Conservation (phyloP, 2,329 filamentous ascomycete genomes). For the Malbranchea zuffiana region DNA sequence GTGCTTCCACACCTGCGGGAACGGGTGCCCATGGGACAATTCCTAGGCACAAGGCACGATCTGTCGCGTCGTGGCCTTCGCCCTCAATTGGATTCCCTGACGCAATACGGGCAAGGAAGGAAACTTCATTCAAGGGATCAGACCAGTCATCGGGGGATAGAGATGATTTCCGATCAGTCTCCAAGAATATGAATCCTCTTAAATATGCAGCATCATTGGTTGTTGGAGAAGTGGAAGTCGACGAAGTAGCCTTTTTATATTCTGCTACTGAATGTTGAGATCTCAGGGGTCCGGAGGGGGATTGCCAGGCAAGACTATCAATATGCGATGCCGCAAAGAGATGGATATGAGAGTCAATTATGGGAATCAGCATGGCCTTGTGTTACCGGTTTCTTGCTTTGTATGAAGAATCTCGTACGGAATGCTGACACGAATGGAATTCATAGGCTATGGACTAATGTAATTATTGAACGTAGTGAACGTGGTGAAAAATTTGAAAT, state of each 20-base stretch:
- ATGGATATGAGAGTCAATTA: conserved; percentile 88
- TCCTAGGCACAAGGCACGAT: conserved; percentile 51
- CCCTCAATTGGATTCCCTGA: conserved; percentile 46
- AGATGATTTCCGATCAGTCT: conserved; percentile 64
- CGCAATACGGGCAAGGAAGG: conserved; percentile 55
- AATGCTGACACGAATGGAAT: too few species aligned
- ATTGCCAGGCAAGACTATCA: conserved; percentile 59
- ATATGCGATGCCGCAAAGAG: conserved; percentile 64
- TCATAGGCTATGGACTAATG: too few species aligned
- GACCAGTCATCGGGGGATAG: conserved; percentile 47
- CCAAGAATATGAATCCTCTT: conserved; percentile 68
- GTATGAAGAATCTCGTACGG: too few species aligned
- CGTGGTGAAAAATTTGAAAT: too few species aligned
- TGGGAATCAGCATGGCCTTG: conserved; percentile 36
- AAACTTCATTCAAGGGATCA: conserved; percentile 60
- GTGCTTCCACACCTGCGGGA: conserved; percentile 47
- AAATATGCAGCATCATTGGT: conserved; percentile 33
- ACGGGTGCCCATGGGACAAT: conserved; percentile 82
- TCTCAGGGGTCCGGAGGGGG: conserved; percentile 47
- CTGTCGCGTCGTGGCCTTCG: conserved; percentile 46
- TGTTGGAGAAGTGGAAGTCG: conserved; percentile 21
- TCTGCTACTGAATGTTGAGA: conserved; percentile 54
- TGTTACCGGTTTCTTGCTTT: too few species aligned
- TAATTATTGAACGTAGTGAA: too few species aligned
- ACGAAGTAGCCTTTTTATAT: conserved; percentile 43